phyloP scores from a whole-genome alignment of 192 early-diverging fungal genomes.

The Jimgerdemannia lactiflua region DNA sequence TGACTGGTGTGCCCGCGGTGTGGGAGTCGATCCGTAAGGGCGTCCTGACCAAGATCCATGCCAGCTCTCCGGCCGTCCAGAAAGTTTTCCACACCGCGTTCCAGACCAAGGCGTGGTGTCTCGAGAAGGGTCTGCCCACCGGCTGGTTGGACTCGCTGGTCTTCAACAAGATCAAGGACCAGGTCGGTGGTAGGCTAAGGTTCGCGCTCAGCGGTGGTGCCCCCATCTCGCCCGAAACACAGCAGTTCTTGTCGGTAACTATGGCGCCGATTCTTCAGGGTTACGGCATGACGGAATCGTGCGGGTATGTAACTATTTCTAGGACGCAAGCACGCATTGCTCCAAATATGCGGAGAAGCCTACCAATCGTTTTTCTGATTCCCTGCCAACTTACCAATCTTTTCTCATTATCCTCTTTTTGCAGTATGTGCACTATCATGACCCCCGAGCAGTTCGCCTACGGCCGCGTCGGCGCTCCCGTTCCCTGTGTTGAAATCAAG shows the following conservation, averaged over 20 bases:
- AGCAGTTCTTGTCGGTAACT: slow-evolving; percentile 73
- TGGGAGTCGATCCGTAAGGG: slow-evolving; percentile 89
- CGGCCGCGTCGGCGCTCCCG: slow-evolving; percentile 71
- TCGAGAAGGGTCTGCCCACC: slow-evolving; percentile 65
- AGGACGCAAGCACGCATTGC: neutral
- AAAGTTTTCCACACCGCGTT: slow-evolving; percentile 75
- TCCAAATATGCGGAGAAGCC: neutral
- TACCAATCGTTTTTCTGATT: slow-evolving; percentile 21
- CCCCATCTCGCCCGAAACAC: slow-evolving; percentile 80
- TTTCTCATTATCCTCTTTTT: slow-evolving; percentile 1
- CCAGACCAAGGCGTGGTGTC: slow-evolving; percentile 66
- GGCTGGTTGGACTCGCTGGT: slow-evolving; percentile 70
- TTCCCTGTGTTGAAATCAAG: slow-evolving; percentile 75
- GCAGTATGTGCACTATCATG: slow-evolving; percentile 64
- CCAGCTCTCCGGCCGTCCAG: slow-evolving; percentile 49
- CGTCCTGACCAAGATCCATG: slow-evolving; percentile 63
- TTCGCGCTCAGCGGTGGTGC: slow-evolving; percentile 87
- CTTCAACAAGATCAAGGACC: slow-evolving; percentile 78
- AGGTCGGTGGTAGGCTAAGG: slow-evolving; percentile 83
- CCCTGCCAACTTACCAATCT: neutral
- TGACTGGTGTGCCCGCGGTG: slow-evolving; percentile 84
- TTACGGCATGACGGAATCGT: slow-evolving; percentile 66
- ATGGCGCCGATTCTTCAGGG: slow-evolving; percentile 86
- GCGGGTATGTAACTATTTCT: slow-evolving; percentile 21
- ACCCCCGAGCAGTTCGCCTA: slow-evolving; percentile 56